A percentile compares a stretch with the other conserved stretches of the same genome.
Evolutionary conservation across 2,329 filamentous ascomycete genomes (phyloP).

Genomic region (Clonostachys solani): DNA sequence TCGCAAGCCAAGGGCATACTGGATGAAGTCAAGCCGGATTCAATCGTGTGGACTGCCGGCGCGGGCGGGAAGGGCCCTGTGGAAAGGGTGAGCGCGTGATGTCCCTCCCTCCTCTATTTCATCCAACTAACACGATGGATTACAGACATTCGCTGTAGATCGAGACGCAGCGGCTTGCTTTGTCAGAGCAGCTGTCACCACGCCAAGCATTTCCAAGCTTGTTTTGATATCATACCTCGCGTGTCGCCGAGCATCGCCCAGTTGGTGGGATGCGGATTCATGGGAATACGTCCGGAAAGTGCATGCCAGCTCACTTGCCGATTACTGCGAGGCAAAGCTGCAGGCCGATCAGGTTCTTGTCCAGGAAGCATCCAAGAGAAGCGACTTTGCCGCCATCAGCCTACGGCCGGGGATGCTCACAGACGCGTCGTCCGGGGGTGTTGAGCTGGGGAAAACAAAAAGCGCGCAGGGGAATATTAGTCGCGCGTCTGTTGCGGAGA

Average conservation of each 20-base stretch:
- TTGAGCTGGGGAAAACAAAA: slow-evolving; percentile 40
- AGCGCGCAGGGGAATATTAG: slow-evolving; percentile 34
- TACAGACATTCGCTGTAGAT: slow-evolving; percentile 53
- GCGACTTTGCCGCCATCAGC: slow-evolving; percentile 41
- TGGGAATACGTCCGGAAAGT: slow-evolving; percentile 40
- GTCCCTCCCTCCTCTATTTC: neutral
- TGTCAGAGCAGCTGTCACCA: slow-evolving; percentile 52
- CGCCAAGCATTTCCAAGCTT: slow-evolving; percentile 53
- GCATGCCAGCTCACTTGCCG: slow-evolving; percentile 33
- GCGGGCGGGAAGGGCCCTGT: slow-evolving; percentile 57
- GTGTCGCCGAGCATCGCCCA: slow-evolving; percentile 43
- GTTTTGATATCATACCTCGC: slow-evolving; percentile 60
- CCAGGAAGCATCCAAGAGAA: slow-evolving; percentile 33
- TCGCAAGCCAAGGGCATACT: slow-evolving; percentile 59
- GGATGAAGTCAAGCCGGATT: slow-evolving; percentile 56
- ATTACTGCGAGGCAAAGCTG: slow-evolving; percentile 58
- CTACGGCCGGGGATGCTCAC: slow-evolving; percentile 49
- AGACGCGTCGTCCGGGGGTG: slow-evolving; percentile 39
- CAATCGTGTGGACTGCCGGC: slow-evolving; percentile 67
- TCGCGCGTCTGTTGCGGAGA: slow-evolving; percentile 55
- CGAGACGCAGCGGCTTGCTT: slow-evolving; percentile 60
- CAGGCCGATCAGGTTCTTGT: slow-evolving; percentile 55
- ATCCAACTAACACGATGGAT: neutral
- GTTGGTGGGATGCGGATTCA: slow-evolving; percentile 50
- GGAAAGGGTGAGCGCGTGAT: slow-evolving; percentile 29